Conservation (phyloP, 306 rosid species). For the Ceratonia siliqua region DNA sequence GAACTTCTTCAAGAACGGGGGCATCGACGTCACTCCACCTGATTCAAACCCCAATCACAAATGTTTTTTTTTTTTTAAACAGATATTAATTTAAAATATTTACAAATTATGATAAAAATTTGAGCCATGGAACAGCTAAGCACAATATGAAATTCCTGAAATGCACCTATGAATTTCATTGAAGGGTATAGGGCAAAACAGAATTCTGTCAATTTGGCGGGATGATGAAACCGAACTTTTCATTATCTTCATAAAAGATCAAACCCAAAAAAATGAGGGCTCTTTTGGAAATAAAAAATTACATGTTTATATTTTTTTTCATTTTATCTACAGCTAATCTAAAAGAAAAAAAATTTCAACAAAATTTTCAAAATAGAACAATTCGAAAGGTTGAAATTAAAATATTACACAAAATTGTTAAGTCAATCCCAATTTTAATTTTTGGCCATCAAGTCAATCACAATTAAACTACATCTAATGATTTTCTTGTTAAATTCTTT, state of each 20-base stretch:
- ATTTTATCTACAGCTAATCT: background rate
- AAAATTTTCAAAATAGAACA: too few relatives aligned
- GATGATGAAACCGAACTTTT: background rate
- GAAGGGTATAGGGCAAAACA: background rate
- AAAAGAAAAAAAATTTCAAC: too few relatives aligned
- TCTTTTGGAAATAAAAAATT: background rate
- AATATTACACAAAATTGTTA: too few relatives aligned
- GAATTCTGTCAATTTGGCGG: background rate
- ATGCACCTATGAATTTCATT: background rate
- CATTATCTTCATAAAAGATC: background rate
- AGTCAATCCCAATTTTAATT: too few relatives aligned
- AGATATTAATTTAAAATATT: background rate
- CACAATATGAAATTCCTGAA: too few relatives aligned
- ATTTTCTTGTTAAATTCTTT: too few relatives aligned
- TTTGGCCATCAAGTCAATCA: too few relatives aligned
- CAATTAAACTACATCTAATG: too few relatives aligned
- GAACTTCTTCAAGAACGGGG: slow-evolving; percentile 54
- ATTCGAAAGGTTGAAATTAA: too few relatives aligned
- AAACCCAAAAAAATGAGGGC: background rate
- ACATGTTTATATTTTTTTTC: background rate
- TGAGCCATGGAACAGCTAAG: too few relatives aligned
- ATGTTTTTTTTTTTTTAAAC: background rate
- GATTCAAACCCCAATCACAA: background rate
- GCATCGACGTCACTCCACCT: slow-evolving; percentile 78
- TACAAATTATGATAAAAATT: background rate